Base-by-base conservation (phyloP, 495 filamentous ascomycete species). In the Aspergillus panamensis region DNA sequence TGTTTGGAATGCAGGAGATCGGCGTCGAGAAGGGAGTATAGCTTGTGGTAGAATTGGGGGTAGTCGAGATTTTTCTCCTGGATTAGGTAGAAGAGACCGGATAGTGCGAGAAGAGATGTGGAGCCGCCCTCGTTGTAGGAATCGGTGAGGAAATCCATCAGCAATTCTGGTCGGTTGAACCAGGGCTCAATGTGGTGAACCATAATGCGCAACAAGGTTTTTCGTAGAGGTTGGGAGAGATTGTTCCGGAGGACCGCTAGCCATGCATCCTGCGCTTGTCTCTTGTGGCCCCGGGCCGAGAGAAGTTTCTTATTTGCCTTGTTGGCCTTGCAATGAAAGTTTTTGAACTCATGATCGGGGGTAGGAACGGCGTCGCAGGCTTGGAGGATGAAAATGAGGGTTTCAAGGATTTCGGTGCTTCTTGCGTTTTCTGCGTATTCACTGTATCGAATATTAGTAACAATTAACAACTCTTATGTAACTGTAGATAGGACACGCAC, bases 91-190 rank as follows among this genome's bases (percentile, higher is more conserved):
- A 96, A 99, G 19, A 99, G 84, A 39, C 94, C 93, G 6, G 91
- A 95, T 0, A 99, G 80, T 3, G 95, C 92, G 21, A 96, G 80
- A 3, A 97, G 82, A 5, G 94, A 91, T 8, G 82, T 89, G 6
- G 89, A 85, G 53, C 94, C 94, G 50, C 95, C 92, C 16, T 82
- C 70, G 62, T 96, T 82, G 73, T 93, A 97, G 14, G 86, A 92
- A 71, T 96, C 92, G 2, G 91, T 96, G 37, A 99, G 74, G 73
- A 97, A 97, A 75, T 99, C 95, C 87, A 97, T 92, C n/a, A 99
- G 80, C 8, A 93, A 77, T 65, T 96, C 91, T 6, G 88, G 85
- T 35, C 88, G 86, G 33, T 72, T 81, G 72, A 97, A 96, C 88
- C 89, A 93, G 1, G 94, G 92, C 48, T 88, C 86, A 52, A 97